Percentiles rank a stretch among this genome's conserved stretches.
Conservation (phyloP, 441 rosid species). For the Caryocar brasiliense region DNA sequence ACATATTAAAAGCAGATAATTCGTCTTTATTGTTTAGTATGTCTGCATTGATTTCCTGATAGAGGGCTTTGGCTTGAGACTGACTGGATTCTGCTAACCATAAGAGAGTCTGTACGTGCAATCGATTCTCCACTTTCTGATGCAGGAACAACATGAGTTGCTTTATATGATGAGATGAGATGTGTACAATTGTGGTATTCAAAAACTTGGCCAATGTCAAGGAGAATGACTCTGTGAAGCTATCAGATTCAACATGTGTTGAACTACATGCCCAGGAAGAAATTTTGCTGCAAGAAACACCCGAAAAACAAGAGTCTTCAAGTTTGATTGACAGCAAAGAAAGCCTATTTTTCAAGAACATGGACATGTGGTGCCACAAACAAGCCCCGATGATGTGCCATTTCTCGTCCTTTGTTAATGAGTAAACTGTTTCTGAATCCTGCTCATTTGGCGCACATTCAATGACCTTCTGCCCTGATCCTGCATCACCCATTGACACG, state of each 20-base stretch:
- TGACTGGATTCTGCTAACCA: conserved; percentile 52
- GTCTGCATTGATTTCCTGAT: conserved; percentile 29
- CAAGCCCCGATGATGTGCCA: conserved; percentile 56
- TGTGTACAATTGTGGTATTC: conserved; percentile 34
- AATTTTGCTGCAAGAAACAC: conserved; percentile 21
- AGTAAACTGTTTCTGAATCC: conserved; percentile 25
- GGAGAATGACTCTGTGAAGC: conserved; percentile 23
- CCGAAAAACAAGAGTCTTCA: conserved; percentile 32
- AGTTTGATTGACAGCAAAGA: conserved; percentile 24
- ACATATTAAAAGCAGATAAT: conserved; percentile 28
- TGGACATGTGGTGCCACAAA: conserved; percentile 73
- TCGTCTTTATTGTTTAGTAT: conserved; percentile 30
- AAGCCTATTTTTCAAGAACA: conserved; percentile 55
- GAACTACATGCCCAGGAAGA: conserved; percentile 23
- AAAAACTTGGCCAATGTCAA: conserved; percentile 41
- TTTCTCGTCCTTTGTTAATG: conserved; percentile 73
- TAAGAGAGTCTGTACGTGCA: conserved; percentile 35
- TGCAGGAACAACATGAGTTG: conserved; percentile 41
- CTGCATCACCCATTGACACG: conserved; percentile 20
- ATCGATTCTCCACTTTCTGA: conserved; percentile 48
- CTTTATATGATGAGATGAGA: conserved; percentile 67
- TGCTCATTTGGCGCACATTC: conserved; percentile 20
- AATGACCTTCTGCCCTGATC: conserved; percentile 11
- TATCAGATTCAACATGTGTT: conserved; percentile 26
- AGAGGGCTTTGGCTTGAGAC: conserved; percentile 31